Percentiles rank a stretch among this genome's conserved stretches.
phyloP scores from a whole-genome alignment of 2,329 filamentous ascomycete genomes.

The Xylogone sp. region DNA sequence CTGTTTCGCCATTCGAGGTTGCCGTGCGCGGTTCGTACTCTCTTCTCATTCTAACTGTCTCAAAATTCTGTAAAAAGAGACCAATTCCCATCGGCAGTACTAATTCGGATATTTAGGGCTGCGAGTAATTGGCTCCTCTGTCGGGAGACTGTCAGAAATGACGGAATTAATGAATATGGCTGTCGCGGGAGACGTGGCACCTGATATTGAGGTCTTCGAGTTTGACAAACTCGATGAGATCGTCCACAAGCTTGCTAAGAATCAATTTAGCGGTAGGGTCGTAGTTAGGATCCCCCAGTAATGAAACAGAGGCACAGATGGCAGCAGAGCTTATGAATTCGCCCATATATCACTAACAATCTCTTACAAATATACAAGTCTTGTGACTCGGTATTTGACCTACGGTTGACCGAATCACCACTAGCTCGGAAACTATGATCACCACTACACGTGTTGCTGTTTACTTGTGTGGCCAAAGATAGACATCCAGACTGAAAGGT shows the following conservation, averaged over 20 bases:
- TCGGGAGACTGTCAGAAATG: neutral
- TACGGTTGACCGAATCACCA: too few relatives aligned
- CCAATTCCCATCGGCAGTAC: neutral
- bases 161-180: neutral
- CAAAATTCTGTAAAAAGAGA: neutral
- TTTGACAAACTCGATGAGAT: neutral
- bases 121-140: neutral
- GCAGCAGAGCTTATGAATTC: neutral
- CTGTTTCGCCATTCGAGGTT: neutral
- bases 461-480: too few relatives aligned
- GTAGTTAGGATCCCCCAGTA: neutral
- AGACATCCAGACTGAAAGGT: too few relatives aligned
- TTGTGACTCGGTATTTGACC: too few relatives aligned
- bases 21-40: neutral
- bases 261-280: neutral
- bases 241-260: neutral
- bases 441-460: too few relatives aligned
- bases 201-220: neutral
- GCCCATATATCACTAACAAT: too few relatives aligned
- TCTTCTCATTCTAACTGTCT: neutral
- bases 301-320: neutral
- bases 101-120: neutral
- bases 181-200: neutral
- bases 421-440: too few relatives aligned
- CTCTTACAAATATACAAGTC: too few relatives aligned